Evolutionary conservation across 352 stramenopile species (phyloP), one percentile per base, ranked within the genome.

Genomic region (Phytophthora ohioensis): DNA sequence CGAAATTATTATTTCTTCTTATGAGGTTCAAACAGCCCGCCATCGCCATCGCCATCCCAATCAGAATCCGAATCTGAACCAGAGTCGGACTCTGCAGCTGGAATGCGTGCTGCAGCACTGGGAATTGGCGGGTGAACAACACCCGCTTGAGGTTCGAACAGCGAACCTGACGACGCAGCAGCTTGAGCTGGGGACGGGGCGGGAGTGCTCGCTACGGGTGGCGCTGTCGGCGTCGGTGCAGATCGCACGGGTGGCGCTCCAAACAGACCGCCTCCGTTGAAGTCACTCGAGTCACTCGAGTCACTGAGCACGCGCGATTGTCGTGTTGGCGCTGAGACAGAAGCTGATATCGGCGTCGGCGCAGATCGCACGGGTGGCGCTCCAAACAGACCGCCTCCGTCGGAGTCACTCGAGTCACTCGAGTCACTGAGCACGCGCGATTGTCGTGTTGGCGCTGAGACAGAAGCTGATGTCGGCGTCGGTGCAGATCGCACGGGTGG

Each of bases 351-450:
- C n/a, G 59, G 53, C 0, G 57, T 47, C 5, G 70, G 62, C 15
- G 49, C 51, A 35, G 69, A 45, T 54, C 61, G 70, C 3, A 60
- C 58, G 2, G 79, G 67, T 30, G 82, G 42, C 10, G 64, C 72
- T 42, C 85, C 85, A 71, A 94, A 94, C 36, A 93, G 45, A 2
- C 78, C 84, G 39, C 80, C 82, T 34, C 56, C 75, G 41, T 91
- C 84, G 12, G 84, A 91, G 32, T 92, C 84, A 42, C 82, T 92
- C 3, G 17, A 21, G 17, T 21, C 17, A 21, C 17, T 21, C 17
- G 84, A 90, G 46, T 90, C 80, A 17, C 80, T 90, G 41, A 71
- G 56, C 13, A 73, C 63, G 7, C 66, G 76, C n/a, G 71, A 72
- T 60, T 76, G 73, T 66, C 68, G 60, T 51, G 42, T 59, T 11